Conservation (phyloP, 805 yeast species). For the Yarrowia porcina region DNA sequence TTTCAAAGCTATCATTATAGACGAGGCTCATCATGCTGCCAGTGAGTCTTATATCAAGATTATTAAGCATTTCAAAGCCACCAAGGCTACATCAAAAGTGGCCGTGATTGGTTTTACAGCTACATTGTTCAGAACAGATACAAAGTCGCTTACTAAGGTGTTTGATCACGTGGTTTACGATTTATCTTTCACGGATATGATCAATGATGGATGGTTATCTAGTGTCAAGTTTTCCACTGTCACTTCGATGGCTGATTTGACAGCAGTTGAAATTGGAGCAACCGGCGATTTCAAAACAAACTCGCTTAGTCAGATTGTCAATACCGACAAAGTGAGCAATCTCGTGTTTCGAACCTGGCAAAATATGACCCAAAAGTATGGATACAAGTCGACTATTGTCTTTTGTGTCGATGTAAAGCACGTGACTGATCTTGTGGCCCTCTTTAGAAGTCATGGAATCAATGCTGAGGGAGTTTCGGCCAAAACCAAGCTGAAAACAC, state of each 20-base stretch:
- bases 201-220: conserved; percentile 63
- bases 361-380: conserved; percentile 39
- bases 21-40: conserved; percentile 91
- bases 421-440: conserved; percentile 50
- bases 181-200: conserved; percentile 61
- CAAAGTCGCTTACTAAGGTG: conserved; percentile 51
- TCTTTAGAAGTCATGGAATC: conserved; percentile 58
- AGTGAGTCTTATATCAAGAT: conserved; percentile 63
- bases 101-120: conserved; percentile 85
- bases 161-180: conserved; percentile 76
- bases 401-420: conserved; percentile 78
- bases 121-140: conserved; percentile 77
- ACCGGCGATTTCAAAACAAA: conserved; percentile 54
- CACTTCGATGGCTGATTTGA: conserved; percentile 46
- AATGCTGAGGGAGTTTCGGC: conserved; percentile 72
- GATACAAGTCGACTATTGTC: conserved; percentile 61
- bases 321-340: conserved; percentile 52
- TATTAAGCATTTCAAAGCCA: conserved; percentile 56
- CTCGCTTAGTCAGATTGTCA: conserved; percentile 53
- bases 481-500: conserved; percentile 50
- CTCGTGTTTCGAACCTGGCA: conserved; percentile 54
- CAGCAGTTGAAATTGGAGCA: conserved; percentile 36
- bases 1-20: conserved; percentile 74
- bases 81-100: conserved; percentile 42
- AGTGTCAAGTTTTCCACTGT: conserved; percentile 66